phyloP scores from a whole-genome alignment of 1,284 basidiomycete species.

The Golubevia sp. region DNA sequence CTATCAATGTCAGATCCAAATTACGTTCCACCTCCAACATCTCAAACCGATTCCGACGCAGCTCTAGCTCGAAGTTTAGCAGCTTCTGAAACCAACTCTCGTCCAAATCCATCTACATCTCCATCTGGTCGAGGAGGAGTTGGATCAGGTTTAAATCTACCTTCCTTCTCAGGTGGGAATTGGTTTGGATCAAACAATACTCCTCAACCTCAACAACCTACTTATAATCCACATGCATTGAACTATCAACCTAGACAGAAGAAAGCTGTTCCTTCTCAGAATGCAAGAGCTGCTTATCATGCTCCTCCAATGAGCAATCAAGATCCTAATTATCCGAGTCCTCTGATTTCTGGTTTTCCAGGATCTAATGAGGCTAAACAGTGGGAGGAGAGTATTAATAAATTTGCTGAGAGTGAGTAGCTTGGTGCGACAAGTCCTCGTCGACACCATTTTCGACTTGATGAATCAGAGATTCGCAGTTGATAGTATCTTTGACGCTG shows the following conservation, averaged over 20 bases:
- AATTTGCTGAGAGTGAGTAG: slow-evolving; percentile 26
- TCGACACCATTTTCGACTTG: not conserved
- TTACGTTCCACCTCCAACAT: slow-evolving; percentile 18
- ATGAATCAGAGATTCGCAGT: too few species aligned
- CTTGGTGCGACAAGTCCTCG: not conserved
- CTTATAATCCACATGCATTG: slow-evolving; percentile 37
- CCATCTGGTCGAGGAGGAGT: not conserved
- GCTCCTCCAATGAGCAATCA: slow-evolving; percentile 1
- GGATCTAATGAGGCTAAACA: slow-evolving; percentile 44
- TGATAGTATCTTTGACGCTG: too few species aligned
- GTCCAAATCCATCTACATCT: not conserved
- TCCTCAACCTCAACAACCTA: slow-evolving; percentile 7
- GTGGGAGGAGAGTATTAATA: slow-evolving; percentile 47
- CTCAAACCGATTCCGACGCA: slow-evolving; percentile 32
- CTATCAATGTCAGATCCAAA: slow-evolving; percentile 45
- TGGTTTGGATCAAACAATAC: not conserved
- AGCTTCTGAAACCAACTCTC: slow-evolving; percentile 25
- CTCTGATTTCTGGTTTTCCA: slow-evolving; percentile 25
- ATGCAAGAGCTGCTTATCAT: slow-evolving; percentile 6
- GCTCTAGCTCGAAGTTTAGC: slow-evolving; percentile 33
- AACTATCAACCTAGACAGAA: slow-evolving; percentile 39
- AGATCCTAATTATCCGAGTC: not conserved
- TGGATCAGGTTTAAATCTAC: too few species aligned
- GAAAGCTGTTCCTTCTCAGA: not conserved
- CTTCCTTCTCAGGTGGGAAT: not conserved